A percentile compares a stretch with the other conserved stretches of the same genome.
Evolutionary conservation across 2,329 filamentous ascomycete genomes (phyloP).

Genomic region (Trichoderma oligosporum): DNA sequence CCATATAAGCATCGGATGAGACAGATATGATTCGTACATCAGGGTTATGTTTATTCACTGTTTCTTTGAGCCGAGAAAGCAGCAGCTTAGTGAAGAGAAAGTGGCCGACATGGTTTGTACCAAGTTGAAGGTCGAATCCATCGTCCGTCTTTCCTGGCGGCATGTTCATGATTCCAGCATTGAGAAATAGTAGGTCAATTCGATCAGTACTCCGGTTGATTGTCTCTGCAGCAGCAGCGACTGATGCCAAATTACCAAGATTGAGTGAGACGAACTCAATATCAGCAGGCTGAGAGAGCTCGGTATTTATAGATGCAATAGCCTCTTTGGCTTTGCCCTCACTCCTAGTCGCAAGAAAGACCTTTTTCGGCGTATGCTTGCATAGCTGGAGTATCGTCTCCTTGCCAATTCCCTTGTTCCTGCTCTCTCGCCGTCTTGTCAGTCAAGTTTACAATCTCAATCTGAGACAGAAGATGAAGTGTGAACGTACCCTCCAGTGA

Average conservation of each 20-base stretch:
- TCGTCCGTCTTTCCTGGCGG: conserved; percentile 38
- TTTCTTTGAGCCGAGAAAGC: neutral
- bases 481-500: conserved; percentile 45
- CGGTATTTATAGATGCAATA: conserved; percentile 31
- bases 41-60: neutral
- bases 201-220: conserved; percentile 16
- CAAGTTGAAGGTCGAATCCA: conserved; percentile 48
- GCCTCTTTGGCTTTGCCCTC: conserved; percentile 43
- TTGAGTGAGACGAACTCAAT: conserved; percentile 27
- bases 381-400: conserved; percentile 29
- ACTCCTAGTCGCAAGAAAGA: conserved; percentile 53
- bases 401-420: conserved; percentile 34
- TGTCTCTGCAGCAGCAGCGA: neutral
- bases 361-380: conserved; percentile 46
- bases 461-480: neutral
- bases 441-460: neutral
- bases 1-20: conserved; percentile 29
- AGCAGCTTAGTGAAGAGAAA: conserved; percentile 3
- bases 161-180: conserved; percentile 44
- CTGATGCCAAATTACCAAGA: neutral
- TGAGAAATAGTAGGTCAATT: conserved; percentile 45
- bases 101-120: conserved; percentile 40
- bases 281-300: conserved; percentile 34
- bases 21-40: conserved; percentile 27
- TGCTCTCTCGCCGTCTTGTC: conserved; percentile 24